phyloP scores from a whole-genome alignment of 2,329 filamentous ascomycete species.

The Hymenoscyphus albidus region DNA sequence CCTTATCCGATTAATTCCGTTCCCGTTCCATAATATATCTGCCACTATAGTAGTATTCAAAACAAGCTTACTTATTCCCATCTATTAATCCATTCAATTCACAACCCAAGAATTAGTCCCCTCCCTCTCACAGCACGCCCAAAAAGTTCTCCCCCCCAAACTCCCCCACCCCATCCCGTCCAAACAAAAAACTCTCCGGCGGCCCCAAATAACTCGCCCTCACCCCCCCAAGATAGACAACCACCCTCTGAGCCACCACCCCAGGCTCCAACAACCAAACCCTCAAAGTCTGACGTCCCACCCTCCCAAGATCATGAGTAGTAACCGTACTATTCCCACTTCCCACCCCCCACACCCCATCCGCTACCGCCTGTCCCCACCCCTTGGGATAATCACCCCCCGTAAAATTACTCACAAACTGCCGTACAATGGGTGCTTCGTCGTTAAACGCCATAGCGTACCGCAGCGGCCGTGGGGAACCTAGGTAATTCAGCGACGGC shows the following conservation, averaged over 20 bases:
- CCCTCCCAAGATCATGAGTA: conserved; percentile 23
- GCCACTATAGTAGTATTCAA: too few species aligned
- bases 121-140: conserved; percentile 3
- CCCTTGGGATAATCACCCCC: conserved; percentile 25
- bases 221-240: conserved; percentile 39
- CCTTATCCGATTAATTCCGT: too few species aligned
- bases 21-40: too few species aligned
- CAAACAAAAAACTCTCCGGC: conserved; percentile 32
- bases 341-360: conserved; percentile 28
- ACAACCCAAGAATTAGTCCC: too few species aligned
- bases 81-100: too few species aligned
- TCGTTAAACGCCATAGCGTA: conserved; percentile 47
- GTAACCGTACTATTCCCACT: conserved; percentile 30
- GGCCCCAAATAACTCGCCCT: conserved; percentile 39
- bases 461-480: conserved; percentile 46
- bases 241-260: conserved; percentile 37
- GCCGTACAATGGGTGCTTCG: conserved; percentile 36
- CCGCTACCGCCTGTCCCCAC: conserved; percentile 27
- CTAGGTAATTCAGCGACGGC: conserved; percentile 47
- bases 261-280: conserved; percentile 35
- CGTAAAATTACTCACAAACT: conserved; percentile 26
- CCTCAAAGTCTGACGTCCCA: conserved; percentile 33
- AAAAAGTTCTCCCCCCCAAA: conserved; percentile 13
- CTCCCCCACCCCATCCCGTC: conserved; percentile 2
- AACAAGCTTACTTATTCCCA: too few species aligned